These are phyloP conservation scores for Penicillium palitans DNA, from an alignment of 2,329 filamentous ascomycete genomes.

Conservation along the genomic window DNA sequence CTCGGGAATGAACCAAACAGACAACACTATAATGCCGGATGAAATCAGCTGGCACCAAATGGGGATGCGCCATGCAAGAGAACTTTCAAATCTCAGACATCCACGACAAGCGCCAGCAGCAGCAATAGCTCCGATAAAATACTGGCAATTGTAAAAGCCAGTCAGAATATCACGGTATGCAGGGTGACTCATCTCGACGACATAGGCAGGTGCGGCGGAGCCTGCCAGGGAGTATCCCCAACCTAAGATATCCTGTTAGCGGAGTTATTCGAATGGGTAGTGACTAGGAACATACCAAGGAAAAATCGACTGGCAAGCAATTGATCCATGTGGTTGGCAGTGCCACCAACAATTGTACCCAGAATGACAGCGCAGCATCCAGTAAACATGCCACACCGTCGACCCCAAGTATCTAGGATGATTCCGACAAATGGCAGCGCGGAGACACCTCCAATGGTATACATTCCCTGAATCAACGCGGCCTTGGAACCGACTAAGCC, in stretches of 20 bases:
- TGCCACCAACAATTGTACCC: slow-evolving; percentile 48
- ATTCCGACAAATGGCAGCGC: slow-evolving; percentile 45
- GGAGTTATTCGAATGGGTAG: not conserved
- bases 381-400: slow-evolving; percentile 39
- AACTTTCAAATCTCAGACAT: slow-evolving; percentile 36
- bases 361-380: slow-evolving; percentile 36
- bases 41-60: slow-evolving; percentile 54
- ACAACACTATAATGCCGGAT: slow-evolving; percentile 49
- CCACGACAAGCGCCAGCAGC: slow-evolving; percentile 58
- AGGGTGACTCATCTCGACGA: slow-evolving; percentile 64
- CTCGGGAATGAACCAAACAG: slow-evolving; percentile 56
- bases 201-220: slow-evolving; percentile 62
- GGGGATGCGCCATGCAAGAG: slow-evolving; percentile 60
- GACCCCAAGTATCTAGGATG: slow-evolving; percentile 51
- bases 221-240: slow-evolving; percentile 61
- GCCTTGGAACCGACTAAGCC: slow-evolving; percentile 10
- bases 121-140: slow-evolving; percentile 53
- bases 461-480: slow-evolving; percentile 12
- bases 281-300: slow-evolving; percentile 33
- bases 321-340: slow-evolving; percentile 41
- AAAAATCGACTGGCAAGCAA: slow-evolving; percentile 60
- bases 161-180: slow-evolving; percentile 62
- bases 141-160: slow-evolving; percentile 57
- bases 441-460: slow-evolving; percentile 13
- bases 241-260: slow-evolving; percentile 20